Base-by-base conservation (phyloP, 2,329 filamentous ascomycete genomes). In the Penicillium concentricum region DNA sequence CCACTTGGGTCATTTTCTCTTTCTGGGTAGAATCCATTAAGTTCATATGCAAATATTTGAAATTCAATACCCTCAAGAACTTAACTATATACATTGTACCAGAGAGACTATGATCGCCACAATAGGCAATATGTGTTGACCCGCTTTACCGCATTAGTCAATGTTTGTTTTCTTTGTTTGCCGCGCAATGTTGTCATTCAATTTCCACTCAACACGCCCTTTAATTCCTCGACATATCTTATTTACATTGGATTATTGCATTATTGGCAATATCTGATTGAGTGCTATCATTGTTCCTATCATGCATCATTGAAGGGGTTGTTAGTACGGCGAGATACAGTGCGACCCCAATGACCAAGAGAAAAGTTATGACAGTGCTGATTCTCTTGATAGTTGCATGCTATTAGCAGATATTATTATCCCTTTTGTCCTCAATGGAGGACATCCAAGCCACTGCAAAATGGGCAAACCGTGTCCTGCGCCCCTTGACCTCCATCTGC, bases 391-490 rank as follows among this genome's bases (percentile, higher is more conserved):
- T 12, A 59, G 55, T 18, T 55, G 8, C 48, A 61, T 59, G 18
- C 20, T 28, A 51, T 51, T 39, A 45, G 8, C 10, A 32, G n/a
- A 55, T 54, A 60, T 51, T 13, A 22, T 46, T 61, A 58, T 47
- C 7, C 7, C n/a, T n/a, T 35, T 30, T 20, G n/a, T 5, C 9
- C 52, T 57, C 54, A 26, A 75, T 75, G 73, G 71, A 73, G 46
- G 71, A 76, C 55, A 58, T 74, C 45, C 70, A 70, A 57, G 65
- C 72, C 41, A 77, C 74, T 8, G 72, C 75, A 48, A 74, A 69
- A 72, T 77, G 75, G 75, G 75, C 73, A 53, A 76, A 76, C 57
- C 74, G 75, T 61, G 71, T 77, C 56, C 62, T 79, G 52, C 74
- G 76, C 56, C 76, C 76, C 32, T 64, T 79, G 53, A 70, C 69